phyloP scores from a whole-genome alignment of 2,329 filamentous ascomycete species.

The Metarhizium robertsii region DNA sequence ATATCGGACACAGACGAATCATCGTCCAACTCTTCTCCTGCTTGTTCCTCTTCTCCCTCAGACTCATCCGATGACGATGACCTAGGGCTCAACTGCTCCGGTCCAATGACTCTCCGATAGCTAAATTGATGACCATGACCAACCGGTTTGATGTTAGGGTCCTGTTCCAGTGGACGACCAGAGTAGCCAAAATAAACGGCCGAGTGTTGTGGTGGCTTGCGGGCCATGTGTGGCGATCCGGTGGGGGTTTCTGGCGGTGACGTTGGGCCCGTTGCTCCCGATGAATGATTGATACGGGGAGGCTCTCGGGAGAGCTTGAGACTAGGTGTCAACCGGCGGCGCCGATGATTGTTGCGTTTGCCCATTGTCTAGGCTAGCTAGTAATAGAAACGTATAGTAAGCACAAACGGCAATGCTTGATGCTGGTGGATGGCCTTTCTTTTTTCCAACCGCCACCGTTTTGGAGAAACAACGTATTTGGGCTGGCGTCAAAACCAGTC shows the following conservation, averaged over 20 bases:
- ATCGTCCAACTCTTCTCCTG: slow-evolving; percentile 11
- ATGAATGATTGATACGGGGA: slow-evolving; percentile 12
- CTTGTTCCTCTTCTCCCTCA: slow-evolving; percentile 10
- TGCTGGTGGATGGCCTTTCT: slow-evolving; percentile 2
- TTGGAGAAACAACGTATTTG: slow-evolving; percentile 1
- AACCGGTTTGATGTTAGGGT: slow-evolving; percentile 32
- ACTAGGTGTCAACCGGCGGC: slow-evolving; percentile 32
- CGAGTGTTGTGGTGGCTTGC: slow-evolving; percentile 23
- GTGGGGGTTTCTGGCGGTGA: slow-evolving; percentile 40
- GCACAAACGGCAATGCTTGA: slow-evolving; percentile 4
- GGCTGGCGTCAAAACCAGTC: slow-evolving; percentile 1
- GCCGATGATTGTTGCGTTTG: slow-evolving; percentile 12
- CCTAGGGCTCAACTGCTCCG: slow-evolving; percentile 27
- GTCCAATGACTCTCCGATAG: slow-evolving; percentile 24
- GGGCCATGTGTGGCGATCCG: slow-evolving; percentile 24
- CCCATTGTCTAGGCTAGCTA: slow-evolving; percentile 16
- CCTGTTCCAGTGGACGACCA: slow-evolving; percentile 20
- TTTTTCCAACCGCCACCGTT: not conserved
- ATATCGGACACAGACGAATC: slow-evolving; percentile 2
- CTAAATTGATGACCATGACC: slow-evolving; percentile 34
- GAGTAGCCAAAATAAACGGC: slow-evolving; percentile 21
- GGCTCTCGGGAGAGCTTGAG: slow-evolving; percentile 25
- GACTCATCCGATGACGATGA: slow-evolving; percentile 21
- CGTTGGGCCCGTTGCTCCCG: slow-evolving; percentile 25
- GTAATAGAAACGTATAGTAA: slow-evolving; percentile 3